Conservation (phyloP, 257 asterid genomes). For the Nicotiana tabacum region DNA sequence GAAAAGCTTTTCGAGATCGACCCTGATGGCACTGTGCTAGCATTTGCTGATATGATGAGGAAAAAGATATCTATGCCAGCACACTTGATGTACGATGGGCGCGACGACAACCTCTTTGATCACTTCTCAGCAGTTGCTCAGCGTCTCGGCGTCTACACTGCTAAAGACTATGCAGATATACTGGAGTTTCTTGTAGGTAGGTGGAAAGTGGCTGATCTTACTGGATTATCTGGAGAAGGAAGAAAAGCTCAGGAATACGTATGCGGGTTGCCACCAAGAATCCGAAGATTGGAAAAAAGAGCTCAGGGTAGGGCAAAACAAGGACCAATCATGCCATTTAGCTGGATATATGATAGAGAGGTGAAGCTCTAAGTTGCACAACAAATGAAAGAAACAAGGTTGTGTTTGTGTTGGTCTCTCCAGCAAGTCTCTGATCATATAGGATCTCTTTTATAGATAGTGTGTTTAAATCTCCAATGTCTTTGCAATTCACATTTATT, state of each 20-base stretch:
- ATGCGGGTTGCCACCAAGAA: conserved; percentile 62
- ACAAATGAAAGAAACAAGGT: neutral
- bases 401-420: neutral
- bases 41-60: conserved; percentile 82
- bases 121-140: conserved; percentile 75
- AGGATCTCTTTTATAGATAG: conserved; percentile 10
- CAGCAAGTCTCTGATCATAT: conserved; percentile 5
- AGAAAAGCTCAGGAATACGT: conserved; percentile 69
- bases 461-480: conserved; percentile 1
- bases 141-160: conserved; percentile 63
- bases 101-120: conserved; percentile 56
- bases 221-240: conserved; percentile 56
- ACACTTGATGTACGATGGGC: conserved; percentile 79
- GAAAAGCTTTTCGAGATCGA: conserved; percentile 77
- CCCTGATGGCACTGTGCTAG: conserved; percentile 62
- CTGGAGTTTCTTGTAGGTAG: conserved; percentile 60
- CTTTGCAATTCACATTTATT: conserved; percentile 2
- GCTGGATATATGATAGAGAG: conserved; percentile 65
- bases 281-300: conserved; percentile 64
- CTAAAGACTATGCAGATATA: conserved; percentile 71
- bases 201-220: conserved; percentile 58
- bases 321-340: conserved; percentile 44
- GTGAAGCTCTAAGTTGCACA: conserved; percentile 47
- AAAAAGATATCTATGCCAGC: conserved; percentile 85
- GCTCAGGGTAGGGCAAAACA: conserved; percentile 54